These are phyloP conservation scores for Dunaliella primolecta DNA, from an alignment of 139 green algal genomes.

Conservation along the genomic window DNA sequence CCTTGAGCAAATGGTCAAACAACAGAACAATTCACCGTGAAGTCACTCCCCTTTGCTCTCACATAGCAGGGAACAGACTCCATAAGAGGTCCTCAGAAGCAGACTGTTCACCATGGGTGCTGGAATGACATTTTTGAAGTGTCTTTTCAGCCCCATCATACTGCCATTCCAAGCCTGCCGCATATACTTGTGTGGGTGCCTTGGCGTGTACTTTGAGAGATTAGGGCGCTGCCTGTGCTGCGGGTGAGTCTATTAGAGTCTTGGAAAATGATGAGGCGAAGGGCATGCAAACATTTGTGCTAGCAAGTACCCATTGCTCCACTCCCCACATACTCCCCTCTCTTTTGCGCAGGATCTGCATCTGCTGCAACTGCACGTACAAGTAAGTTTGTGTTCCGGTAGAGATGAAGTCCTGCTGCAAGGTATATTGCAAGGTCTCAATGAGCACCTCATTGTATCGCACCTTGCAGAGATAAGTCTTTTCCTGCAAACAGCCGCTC, in stretches of 20 bases:
- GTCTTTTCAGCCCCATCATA: not conserved
- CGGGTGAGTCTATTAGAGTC: slow-evolving; percentile 5
- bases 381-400: slow-evolving; percentile 26
- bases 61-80: too few species aligned
- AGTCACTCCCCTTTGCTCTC: not conserved
- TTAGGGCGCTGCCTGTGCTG: slow-evolving; percentile 13
- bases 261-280: too few species aligned
- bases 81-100: not conserved
- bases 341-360: slow-evolving; percentile 16
- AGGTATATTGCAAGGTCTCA: slow-evolving; percentile 14
- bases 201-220: slow-evolving; percentile 18
- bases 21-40: not conserved
- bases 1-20: too few species aligned
- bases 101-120: not conserved
- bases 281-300: not conserved
- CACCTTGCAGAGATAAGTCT: slow-evolving; percentile 13
- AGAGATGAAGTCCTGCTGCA: not conserved
- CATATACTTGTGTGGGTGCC: slow-evolving; percentile 33
- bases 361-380: slow-evolving; percentile 38
- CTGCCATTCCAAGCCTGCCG: not conserved
- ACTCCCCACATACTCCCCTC: not conserved
- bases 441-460: not conserved
- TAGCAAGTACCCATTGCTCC: not conserved
- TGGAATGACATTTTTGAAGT: not conserved
- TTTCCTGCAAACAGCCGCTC: slow-evolving; percentile 14